Evolutionary conservation across 2,329 filamentous ascomycete species (phyloP), one percentile per base, ranked within the genome.

Genomic region (Fusarium keratoplasticum): DNA sequence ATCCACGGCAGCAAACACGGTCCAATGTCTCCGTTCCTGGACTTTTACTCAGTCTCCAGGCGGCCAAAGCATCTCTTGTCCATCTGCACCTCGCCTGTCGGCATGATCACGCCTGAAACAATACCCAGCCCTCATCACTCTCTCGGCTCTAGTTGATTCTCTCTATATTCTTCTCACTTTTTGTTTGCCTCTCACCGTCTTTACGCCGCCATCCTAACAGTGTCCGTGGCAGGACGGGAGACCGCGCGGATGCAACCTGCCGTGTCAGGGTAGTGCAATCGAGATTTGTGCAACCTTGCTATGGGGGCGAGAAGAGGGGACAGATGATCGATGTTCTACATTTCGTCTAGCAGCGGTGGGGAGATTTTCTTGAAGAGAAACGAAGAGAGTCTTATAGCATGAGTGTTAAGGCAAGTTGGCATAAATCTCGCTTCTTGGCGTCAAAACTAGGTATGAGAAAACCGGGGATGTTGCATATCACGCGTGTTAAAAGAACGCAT

Each of bases 201-300:
- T 74, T 74, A 50, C 64, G 71, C 55, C 57, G 61, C 52, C n/a
- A 25, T 61, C 42, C 47, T 69, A 47, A 69, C 57, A 40, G 38
- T 70, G 20, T 50, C 63, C 65, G 42, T 66, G 65, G 64, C 38
- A 74, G 63, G 71, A 44, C n/a, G 29, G 52, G 47, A 44, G 40
- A 42, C 36, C 63, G 50, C 38, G 11, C 42, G 47, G 25, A 55
- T 74, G 60, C 52, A 72, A 52, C 18, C 68, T 78, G 75, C 25
- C 18, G 75, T 78, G 67, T 35, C 33, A 74, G 60, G 61, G 76
- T 78, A 57, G 64, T 59, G 68, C 76, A 78, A 78, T 78, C 76
- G 75, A 78, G 76, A 78, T 78, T 74, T 78, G 76, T 76, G 64
- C 59, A 70, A 78, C 76, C 47, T 29, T 52, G 22, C 13, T 20